Evolutionary conservation across 129 eudicot genomes (phyloP), one percentile per base, ranked within the genome.

Genomic region (Calendula officinalis): DNA sequence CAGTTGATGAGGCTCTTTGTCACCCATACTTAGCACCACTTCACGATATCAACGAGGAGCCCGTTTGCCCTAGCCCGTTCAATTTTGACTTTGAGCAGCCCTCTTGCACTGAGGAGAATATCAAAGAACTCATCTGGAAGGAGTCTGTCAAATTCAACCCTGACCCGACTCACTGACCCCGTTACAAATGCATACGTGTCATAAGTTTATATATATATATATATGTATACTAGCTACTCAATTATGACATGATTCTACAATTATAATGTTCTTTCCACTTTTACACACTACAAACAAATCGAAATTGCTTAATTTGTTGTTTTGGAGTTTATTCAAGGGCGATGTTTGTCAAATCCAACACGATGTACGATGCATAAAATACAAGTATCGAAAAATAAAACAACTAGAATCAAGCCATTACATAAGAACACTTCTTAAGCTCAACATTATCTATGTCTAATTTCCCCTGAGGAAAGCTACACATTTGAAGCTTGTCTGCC

Each of bases 401-500:
- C 13, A 35, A 50, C 47, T 11, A 59, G 34, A 59, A 59, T 40
- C 40, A 77, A 27, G 15, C 6, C 56, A 69, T 51, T 34, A 48
- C 66, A 54, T 75, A 80, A 70, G 78, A 69, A 54, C 84, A 80
- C 66, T 75, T 80, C 64, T 80, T 70, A 22, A 80, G 38, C 45
- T 80, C 75, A n/a, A 80, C 62, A 59, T 66, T 66, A 9, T 80
- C 84, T 16, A 75, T 80, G 14, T 73, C 70, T 64, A 75, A 52
- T 68, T 15, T 82, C 9, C 75, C 85, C 11, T 50, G 9, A 7
- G 96, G 96, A 60, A 84, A 82, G 6, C 51, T 75, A 56, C 96
- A 88, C 81, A 72, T 75, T 57, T 78, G 83, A 38, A 65, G 27
- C 58, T 75, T 78, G 16, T 79, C 80, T 22, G 66, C 30, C 33